Evolutionary conservation across 2,329 filamentous ascomycete species (phyloP).

Genomic region (Cytospora piceae): DNA sequence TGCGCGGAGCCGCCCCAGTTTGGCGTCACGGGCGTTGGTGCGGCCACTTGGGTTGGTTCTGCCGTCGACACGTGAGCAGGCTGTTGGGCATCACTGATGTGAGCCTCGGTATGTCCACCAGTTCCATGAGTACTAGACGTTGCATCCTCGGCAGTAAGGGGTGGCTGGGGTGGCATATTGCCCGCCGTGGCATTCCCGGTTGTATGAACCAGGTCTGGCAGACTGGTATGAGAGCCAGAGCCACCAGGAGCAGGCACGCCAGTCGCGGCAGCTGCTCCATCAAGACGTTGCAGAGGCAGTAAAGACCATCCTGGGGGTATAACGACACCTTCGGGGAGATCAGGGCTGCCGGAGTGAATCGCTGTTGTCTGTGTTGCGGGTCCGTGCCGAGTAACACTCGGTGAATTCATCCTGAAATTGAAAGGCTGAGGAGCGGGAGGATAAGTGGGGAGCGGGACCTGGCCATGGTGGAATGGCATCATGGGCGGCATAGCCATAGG

Average conservation of each 20-base stretch:
- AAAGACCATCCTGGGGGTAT: constrained; percentile 69
- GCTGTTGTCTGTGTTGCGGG: constrained; percentile 49
- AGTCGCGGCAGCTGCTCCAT: constrained; percentile 25
- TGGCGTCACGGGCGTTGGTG: constrained; percentile 53
- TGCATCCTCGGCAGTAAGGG: neutral
- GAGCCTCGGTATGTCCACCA: neutral
- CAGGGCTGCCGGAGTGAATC: constrained; percentile 63
- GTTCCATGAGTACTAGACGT: neutral
- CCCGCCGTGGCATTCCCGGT: neutral
- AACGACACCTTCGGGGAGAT: constrained; percentile 65
- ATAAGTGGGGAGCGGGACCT: constrained; percentile 26
- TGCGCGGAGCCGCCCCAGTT: constrained; percentile 57
- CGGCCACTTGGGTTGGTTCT: constrained; percentile 42
- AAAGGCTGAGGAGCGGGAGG: constrained; percentile 29
- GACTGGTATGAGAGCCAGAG: constrained; percentile 4
- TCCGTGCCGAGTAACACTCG: constrained; percentile 53
- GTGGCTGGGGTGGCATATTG: neutral
- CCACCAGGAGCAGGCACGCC: neutral
- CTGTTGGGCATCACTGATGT: constrained; percentile 14
- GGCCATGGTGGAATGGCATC: constrained; percentile 33
- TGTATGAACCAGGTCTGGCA: constrained; percentile 31
- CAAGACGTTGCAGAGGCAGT: constrained; percentile 61
- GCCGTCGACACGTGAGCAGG: constrained; percentile 24
- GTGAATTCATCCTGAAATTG: constrained; percentile 44
- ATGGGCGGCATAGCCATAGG: constrained; percentile 31